phyloP scores from a whole-genome alignment of 2,329 filamentous ascomycete species.

The Cladosporium austrohemisphaericum region DNA sequence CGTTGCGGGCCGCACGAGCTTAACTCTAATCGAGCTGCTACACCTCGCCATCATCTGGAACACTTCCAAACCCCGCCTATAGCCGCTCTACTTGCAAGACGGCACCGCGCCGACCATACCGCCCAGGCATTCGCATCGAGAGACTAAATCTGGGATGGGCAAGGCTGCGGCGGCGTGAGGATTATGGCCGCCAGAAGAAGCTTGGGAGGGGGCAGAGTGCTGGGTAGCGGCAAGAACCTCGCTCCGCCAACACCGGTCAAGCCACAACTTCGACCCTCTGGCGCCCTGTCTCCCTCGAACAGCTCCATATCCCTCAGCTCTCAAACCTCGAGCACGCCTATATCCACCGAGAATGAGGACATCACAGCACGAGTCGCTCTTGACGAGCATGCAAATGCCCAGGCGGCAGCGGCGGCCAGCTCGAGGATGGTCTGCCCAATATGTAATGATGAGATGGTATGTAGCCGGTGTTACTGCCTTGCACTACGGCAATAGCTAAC shows the following conservation, averaged over 20 bases:
- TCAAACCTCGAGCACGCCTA: constrained; percentile 66
- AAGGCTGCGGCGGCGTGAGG: neutral
- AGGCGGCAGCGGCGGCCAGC: constrained; percentile 55
- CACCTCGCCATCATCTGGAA: neutral
- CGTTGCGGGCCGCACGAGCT: neutral
- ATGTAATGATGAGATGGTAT: constrained; percentile 95
- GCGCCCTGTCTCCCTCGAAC: constrained; percentile 58
- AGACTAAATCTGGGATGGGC: neutral
- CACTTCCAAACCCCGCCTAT: neutral
- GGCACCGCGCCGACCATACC: neutral
- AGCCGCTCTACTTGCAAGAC: neutral
- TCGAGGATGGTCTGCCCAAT: constrained; percentile 88
- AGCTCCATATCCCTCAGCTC: constrained; percentile 78
- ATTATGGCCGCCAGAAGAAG: constrained; percentile 74
- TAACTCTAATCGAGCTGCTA: neutral
- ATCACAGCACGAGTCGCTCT: constrained; percentile 77
- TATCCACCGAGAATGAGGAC: constrained; percentile 71
- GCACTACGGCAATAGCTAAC: constrained; percentile 24
- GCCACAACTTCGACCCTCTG: constrained; percentile 36
- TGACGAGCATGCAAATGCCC: constrained; percentile 54
- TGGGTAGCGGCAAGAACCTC: constrained; percentile 81
- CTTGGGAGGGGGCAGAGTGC: constrained; percentile 84
- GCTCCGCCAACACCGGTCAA: constrained; percentile 46
- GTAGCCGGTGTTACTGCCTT: neutral
- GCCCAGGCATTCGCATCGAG: neutral